A percentile compares a stretch with the other conserved stretches of the same genome.
Evolutionary conservation across 202 grass and related monocot genomes (phyloP).

Genomic region (Digitaria exilis): DNA sequence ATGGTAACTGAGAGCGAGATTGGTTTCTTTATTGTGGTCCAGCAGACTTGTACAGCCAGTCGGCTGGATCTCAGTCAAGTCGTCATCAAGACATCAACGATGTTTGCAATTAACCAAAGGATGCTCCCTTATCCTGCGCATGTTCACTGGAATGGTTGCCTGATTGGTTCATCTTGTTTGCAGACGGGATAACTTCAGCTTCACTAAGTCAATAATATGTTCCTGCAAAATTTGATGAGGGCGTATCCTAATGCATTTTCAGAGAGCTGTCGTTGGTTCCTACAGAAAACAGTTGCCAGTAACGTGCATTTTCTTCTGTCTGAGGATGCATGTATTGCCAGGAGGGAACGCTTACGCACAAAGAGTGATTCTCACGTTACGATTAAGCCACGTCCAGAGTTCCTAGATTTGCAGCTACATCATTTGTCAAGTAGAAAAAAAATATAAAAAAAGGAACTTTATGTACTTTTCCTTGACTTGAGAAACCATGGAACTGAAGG

Average conservation of each 20-base stretch:
- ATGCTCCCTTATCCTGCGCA: not conserved
- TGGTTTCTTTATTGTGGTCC: slow-evolving; percentile 22
- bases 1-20: slow-evolving; percentile 27
- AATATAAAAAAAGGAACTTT: not conserved
- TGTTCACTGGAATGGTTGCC: slow-evolving; percentile 1
- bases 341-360: not conserved
- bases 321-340: not conserved
- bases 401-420: not conserved
- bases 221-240: too few relatives aligned
- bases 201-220: too few relatives aligned
- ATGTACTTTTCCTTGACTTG: too few relatives aligned
- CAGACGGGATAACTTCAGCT: too few relatives aligned
- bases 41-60: slow-evolving; percentile 6
- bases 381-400: not conserved
- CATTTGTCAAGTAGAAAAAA: not conserved
- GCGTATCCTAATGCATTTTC: not conserved
- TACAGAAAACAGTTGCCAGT: not conserved
- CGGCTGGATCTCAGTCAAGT: slow-evolving; percentile 34
- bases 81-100: slow-evolving; percentile 1
- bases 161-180: not conserved
- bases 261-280: not conserved
- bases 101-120: not conserved
- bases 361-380: not conserved
- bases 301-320: not conserved
- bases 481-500: not conserved